These are phyloP conservation scores for Multifurca ochricompacta DNA, from an alignment of 768 basidiomycete species.

Conservation along the genomic window DNA sequence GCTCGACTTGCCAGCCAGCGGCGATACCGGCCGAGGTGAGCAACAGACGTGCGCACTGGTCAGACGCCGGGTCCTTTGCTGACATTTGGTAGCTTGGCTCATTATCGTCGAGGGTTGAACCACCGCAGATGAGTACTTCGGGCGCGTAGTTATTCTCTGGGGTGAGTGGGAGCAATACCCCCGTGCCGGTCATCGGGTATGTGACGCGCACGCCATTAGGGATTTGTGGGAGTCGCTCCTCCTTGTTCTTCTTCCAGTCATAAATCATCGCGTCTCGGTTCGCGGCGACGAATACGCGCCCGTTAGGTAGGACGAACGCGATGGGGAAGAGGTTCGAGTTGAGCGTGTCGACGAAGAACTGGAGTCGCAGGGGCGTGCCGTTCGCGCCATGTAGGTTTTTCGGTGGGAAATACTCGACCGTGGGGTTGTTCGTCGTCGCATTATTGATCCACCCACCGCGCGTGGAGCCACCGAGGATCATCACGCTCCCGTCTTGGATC, in stretches of 20 bases:
- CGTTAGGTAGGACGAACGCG: conserved; percentile 63
- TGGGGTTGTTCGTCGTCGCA: conserved; percentile 71
- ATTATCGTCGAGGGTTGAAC: conserved; percentile 56
- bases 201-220: conserved; percentile 77
- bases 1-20: conserved; percentile 65
- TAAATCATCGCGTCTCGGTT: conserved; percentile 77
- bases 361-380: conserved; percentile 56
- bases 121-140: conserved; percentile 71
- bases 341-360: conserved; percentile 61
- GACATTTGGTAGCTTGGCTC: conserved; percentile 55
- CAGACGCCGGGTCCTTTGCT: conserved; percentile 63
- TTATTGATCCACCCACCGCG: conserved; percentile 88
- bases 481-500: conserved; percentile 68
- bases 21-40: conserved; percentile 58
- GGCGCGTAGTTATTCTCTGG: conserved; percentile 55
- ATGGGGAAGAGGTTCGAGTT: conserved; percentile 82
- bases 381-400: conserved; percentile 61
- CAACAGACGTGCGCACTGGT: conserved; percentile 64
- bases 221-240: conserved; percentile 53
- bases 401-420: conserved; percentile 75
- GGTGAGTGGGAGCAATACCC: conserved; percentile 61
- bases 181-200: conserved; percentile 77
- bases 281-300: conserved; percentile 66
- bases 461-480: conserved; percentile 75
- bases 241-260: conserved; percentile 58